Conservation (phyloP, 1,284 basidiomycete species). For the Ceratobasidium papillatum region DNA sequence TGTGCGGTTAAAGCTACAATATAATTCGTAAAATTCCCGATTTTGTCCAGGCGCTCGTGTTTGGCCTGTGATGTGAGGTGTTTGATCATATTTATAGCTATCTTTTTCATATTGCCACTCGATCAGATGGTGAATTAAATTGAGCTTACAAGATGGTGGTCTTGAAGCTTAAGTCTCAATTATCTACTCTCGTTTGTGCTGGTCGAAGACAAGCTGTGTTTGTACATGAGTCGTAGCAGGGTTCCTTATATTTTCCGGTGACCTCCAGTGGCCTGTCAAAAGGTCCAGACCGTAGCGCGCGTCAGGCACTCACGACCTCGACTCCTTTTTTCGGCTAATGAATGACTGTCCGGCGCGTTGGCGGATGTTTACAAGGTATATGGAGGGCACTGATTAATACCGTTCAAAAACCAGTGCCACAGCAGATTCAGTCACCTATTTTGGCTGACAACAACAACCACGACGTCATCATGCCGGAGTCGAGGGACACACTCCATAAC, state of each 20-base stretch:
- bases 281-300: background rate
- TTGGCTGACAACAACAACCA: background rate
- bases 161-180: too few species aligned
- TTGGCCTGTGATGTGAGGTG: too few species aligned
- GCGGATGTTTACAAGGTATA: conserved; percentile 2
- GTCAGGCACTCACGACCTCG: background rate
- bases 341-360: conserved; percentile 1
- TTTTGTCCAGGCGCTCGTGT: too few species aligned
- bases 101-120: too few species aligned
- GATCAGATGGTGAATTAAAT: too few species aligned
- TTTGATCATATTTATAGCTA: too few species aligned
- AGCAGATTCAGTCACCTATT: background rate
- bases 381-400: background rate
- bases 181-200: too few species aligned
- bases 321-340: background rate
- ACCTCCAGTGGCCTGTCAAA: background rate
- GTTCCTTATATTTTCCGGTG: background rate
- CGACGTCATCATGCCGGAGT: background rate
- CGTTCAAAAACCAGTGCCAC: background rate
- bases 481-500: background rate
- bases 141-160: too few species aligned
- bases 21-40: too few species aligned
- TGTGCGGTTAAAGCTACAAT: too few species aligned
- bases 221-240: background rate
- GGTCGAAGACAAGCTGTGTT: too few species aligned